A percentile compares a stretch with the other conserved stretches of the same genome.
Conservation (phyloP, 192 early-diverging fungal species). For the Entrophospora sp. region DNA sequence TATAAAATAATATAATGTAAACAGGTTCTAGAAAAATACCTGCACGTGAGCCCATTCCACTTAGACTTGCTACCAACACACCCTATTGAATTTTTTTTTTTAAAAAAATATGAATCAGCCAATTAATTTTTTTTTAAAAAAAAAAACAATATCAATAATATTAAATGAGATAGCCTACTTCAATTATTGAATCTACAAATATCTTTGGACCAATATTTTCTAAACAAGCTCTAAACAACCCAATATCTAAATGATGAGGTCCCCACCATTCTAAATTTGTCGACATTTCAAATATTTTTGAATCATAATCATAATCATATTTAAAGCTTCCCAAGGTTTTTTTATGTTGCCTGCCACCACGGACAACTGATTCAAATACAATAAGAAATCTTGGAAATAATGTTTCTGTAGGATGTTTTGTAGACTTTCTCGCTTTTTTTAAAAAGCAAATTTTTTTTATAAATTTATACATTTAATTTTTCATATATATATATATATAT, state of each 20-base stretch:
- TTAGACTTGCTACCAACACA: background rate
- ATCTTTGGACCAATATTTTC: background rate
- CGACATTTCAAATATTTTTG: too few species aligned
- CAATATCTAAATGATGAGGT: conserved; percentile 18
- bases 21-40: background rate
- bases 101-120: background rate
- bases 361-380: background rate
- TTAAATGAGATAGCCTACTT: too few species aligned
- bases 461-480: too few species aligned
- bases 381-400: background rate
- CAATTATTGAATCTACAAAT: conserved; percentile 12
- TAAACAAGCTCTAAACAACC: conserved; percentile 2
- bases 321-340: background rate
- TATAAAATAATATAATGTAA: background rate
- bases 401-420: conserved; percentile 6
- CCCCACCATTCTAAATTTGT: background rate
- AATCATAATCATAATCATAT: background rate
- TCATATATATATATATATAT: too few species aligned
- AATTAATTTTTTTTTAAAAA: background rate
- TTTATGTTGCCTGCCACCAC: background rate
- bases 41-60: background rate
- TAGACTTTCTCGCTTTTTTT: too few species aligned
- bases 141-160: background rate
- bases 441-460: too few species aligned
- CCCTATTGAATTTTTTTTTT: background rate